phyloP scores from a whole-genome alignment of 2,329 filamentous ascomycete species.

The Calycina herbarum region DNA sequence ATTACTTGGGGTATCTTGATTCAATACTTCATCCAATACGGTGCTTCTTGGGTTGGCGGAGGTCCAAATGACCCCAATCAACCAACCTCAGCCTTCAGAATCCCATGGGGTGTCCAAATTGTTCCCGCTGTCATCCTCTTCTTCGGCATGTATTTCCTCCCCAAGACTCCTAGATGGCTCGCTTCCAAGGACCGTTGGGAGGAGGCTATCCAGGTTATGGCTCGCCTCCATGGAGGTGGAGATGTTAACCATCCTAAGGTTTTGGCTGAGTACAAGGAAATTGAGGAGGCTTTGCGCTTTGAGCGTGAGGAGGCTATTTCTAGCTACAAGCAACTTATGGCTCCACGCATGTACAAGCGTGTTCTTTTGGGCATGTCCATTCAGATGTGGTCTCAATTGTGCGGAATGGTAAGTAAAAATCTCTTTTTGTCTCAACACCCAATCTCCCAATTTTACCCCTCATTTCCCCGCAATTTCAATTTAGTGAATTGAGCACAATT shows the following conservation, averaged over 20 bases:
- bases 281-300: conserved; percentile 71
- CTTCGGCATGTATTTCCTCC: conserved; percentile 59
- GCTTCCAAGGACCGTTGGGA: conserved; percentile 68
- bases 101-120: conserved; percentile 63
- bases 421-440: background rate
- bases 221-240: conserved; percentile 57
- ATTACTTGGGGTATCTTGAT: conserved; percentile 71
- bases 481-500: background rate
- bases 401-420: conserved; percentile 44
- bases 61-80: conserved; percentile 52
- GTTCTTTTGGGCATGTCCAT: conserved; percentile 69
- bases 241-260: conserved; percentile 58
- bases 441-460: background rate
- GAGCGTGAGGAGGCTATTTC: conserved; percentile 70
- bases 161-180: conserved; percentile 68
- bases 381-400: conserved; percentile 75
- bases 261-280: conserved; percentile 64
- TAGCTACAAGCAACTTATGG: conserved; percentile 69
- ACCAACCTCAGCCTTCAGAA: conserved; percentile 54
- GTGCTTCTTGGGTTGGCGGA: conserved; percentile 55
- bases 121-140: conserved; percentile 55
- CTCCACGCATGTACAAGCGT: conserved; percentile 69
- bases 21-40: conserved; percentile 68
- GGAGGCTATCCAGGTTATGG: conserved; percentile 59
- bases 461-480: background rate